Conservation (phyloP, 176 grass and related monocot species). For the Bothriochloa decipiens region DNA sequence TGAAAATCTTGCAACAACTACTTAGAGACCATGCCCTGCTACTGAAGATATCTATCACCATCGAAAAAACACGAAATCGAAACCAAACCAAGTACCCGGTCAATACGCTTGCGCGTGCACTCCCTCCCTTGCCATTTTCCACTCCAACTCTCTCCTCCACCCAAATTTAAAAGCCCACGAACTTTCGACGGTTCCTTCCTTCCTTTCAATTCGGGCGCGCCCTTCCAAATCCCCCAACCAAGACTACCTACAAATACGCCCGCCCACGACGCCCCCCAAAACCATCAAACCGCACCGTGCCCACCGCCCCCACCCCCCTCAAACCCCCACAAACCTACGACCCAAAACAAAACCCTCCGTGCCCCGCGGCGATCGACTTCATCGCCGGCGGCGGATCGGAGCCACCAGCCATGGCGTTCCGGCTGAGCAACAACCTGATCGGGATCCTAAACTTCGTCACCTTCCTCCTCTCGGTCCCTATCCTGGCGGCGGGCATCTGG, state of each 20-base stretch:
- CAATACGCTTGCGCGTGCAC: background rate
- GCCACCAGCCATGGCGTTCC: conserved; percentile 55
- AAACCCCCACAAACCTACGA: background rate
- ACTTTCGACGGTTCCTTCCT: conserved; percentile 32
- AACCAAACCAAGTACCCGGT: background rate
- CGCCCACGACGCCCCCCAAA: background rate
- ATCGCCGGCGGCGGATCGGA: too few species aligned
- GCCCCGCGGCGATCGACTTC: too few species aligned
- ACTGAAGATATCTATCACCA: background rate
- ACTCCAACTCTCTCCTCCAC: background rate
- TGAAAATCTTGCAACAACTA: background rate
- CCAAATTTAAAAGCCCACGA: conserved; percentile 14
- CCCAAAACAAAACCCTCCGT: too few species aligned
- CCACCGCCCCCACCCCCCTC: too few species aligned
- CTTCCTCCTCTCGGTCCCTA: conserved; percentile 81
- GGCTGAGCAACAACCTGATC: conserved; percentile 86
- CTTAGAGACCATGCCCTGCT: background rate
- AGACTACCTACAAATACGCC: conserved; percentile 35
- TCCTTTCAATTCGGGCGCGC: background rate
- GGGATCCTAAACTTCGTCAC: conserved; percentile 77
- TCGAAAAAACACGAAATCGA: background rate
- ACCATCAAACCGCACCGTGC: background rate
- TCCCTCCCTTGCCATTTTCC: background rate
- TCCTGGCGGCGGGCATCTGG: conserved; percentile 85
- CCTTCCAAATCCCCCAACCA: background rate